Percentiles rank a stretch among this genome's conserved stretches.
phyloP scores from a whole-genome alignment of 2,329 filamentous ascomycete species.

The Nigrospora sphaerica region DNA sequence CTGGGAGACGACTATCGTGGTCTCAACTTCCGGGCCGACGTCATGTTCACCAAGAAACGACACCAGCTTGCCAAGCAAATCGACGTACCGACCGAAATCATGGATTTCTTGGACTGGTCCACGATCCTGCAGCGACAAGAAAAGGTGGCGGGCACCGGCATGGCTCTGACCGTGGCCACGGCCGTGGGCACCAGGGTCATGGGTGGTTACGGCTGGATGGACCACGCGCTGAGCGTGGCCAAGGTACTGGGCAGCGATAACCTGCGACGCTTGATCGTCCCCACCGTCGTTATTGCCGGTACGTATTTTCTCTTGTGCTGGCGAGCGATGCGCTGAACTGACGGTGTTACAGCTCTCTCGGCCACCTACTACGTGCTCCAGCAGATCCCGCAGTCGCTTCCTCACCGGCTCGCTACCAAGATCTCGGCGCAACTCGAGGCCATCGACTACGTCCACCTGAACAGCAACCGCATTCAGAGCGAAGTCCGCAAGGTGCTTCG shows the following conservation, averaged over 20 bases:
- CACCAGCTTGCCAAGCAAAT: conserved; percentile 80
- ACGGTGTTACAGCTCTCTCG: conserved; percentile 53
- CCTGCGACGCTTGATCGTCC: conserved; percentile 71
- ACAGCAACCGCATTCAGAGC: conserved; percentile 74
- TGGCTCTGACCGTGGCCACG: conserved; percentile 87
- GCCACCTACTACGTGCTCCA: conserved; percentile 75
- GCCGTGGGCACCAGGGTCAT: conserved; percentile 77
- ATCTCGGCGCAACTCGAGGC: conserved; percentile 72
- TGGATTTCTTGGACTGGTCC: conserved; percentile 87
- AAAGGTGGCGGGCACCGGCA: conserved; percentile 87
- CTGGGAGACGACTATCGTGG: conserved; percentile 82
- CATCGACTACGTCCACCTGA: conserved; percentile 88
- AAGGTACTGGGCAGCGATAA: conserved; percentile 77
- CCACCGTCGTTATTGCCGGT: conserved; percentile 73
- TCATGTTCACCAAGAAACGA: conserved; percentile 85
- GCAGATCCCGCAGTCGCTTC: conserved; percentile 83
- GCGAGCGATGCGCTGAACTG: conserved; percentile 15
- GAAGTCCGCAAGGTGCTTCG: conserved; percentile 86
- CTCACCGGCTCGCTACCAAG: conserved; percentile 77
- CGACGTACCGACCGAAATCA: conserved; percentile 78
- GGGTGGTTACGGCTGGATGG: conserved; percentile 81
- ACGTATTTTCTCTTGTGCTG: conserved; percentile 28
- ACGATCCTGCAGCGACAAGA: conserved; percentile 84
- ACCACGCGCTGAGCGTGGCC: conserved; percentile 75
- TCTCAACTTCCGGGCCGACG: conserved; percentile 80